Evolutionary conservation across 2,329 filamentous ascomycete genomes (phyloP).

Genomic region (Apiospora hydei): DNA sequence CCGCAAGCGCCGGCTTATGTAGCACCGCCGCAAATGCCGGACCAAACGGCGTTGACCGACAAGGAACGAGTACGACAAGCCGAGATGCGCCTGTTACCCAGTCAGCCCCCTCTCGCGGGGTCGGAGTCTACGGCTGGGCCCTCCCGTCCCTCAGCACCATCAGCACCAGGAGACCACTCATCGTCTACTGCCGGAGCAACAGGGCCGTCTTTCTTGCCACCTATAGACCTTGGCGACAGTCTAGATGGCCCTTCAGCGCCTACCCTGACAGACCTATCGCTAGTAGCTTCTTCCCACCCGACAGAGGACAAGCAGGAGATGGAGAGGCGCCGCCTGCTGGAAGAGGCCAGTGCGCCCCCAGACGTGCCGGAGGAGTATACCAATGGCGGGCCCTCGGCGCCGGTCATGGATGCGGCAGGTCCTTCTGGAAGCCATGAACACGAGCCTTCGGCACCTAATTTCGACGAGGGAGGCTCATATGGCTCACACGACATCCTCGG

Average conservation of each 20-base stretch:
- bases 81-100: conserved; percentile 82
- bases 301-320: conserved; percentile 77
- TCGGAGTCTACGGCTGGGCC: conserved; percentile 46
- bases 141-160: conserved; percentile 46
- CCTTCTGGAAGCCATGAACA: conserved; percentile 37
- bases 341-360: conserved; percentile 60
- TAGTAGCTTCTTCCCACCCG: conserved; percentile 37
- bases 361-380: conserved; percentile 55
- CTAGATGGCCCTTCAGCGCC: conserved; percentile 51
- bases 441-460: conserved; percentile 41
- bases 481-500: conserved; percentile 38
- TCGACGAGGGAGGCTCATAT: conserved; percentile 37
- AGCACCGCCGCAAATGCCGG: conserved; percentile 65
- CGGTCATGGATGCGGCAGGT: conserved; percentile 27
- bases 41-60: conserved; percentile 73
- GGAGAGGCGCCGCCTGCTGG: conserved; percentile 61
- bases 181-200: conserved; percentile 22
- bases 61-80: conserved; percentile 82
- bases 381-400: conserved; percentile 36
- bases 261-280: conserved; percentile 53
- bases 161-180: conserved; percentile 32
- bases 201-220: conserved; percentile 27
- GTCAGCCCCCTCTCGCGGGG: conserved; percentile 66
- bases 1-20: conserved; percentile 57
- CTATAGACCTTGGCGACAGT: conserved; percentile 34